Evolutionary conservation across 2,329 filamentous ascomycete species (phyloP).

Genomic region (Spiromastix sp.): DNA sequence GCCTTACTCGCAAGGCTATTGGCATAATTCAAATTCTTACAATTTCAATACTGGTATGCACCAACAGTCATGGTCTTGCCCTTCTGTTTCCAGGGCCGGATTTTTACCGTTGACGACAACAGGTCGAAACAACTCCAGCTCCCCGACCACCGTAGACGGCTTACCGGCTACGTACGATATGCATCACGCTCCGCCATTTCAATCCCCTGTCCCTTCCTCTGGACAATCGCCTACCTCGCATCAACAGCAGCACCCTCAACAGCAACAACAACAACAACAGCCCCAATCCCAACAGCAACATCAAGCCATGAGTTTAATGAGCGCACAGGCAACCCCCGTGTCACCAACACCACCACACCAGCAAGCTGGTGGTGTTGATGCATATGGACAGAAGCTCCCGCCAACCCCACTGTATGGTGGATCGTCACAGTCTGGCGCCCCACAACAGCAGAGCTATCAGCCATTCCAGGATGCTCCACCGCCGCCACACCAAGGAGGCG

Average conservation of each 20-base stretch:
- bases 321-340: constrained; percentile 30
- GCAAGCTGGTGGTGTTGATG: constrained; percentile 47
- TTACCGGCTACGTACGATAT: constrained; percentile 60
- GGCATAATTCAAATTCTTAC: constrained; percentile 51
- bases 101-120: constrained; percentile 45
- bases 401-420: constrained; percentile 35
- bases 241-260: constrained; percentile 14
- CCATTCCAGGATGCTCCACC: constrained; percentile 20
- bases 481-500: constrained; percentile 31
- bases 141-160: constrained; percentile 51
- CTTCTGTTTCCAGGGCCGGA: constrained; percentile 38
- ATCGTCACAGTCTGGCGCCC: constrained; percentile 38
- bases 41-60: constrained; percentile 39
- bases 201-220: constrained; percentile 44
- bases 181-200: constrained; percentile 52
- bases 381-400: constrained; percentile 43
- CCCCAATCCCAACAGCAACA: constrained; percentile 20
- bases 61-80: constrained; percentile 36
- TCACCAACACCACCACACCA: constrained; percentile 38
- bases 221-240: constrained; percentile 12
- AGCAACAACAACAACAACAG: constrained; percentile 29
- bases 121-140: constrained; percentile 43
- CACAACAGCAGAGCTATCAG: constrained; percentile 37
- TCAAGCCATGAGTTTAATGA: constrained; percentile 37
- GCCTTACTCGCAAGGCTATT: constrained; percentile 41